Evolutionary conservation across 768 basidiomycete species (phyloP).

Genomic region (Podaxis carcinomalis): DNA sequence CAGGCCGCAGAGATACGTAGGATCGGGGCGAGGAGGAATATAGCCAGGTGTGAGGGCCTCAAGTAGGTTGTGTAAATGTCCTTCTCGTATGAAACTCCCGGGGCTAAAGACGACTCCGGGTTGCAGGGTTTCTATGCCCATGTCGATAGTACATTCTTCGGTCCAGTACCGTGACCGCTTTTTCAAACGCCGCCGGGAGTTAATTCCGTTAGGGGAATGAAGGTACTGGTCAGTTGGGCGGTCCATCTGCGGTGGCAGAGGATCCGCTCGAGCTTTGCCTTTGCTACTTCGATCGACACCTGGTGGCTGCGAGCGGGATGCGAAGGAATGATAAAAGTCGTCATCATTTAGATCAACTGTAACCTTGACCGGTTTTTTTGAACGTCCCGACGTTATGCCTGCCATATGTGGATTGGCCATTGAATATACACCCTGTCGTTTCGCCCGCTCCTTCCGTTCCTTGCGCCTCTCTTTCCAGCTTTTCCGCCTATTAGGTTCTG

Average conservation of each 20-base stretch:
- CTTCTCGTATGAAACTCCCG: background rate
- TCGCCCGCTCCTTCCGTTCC: conserved; percentile 5
- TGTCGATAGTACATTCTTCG: conserved; percentile 4
- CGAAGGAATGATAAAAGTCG: conserved; percentile 10
- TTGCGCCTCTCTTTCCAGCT: conserved; percentile 7
- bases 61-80: conserved; percentile 1
- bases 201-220: background rate
- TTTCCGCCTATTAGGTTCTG: conserved; percentile 1
- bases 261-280: background rate
- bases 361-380: conserved; percentile 4
- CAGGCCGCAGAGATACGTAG: conserved; percentile 2
- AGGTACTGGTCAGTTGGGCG: background rate
- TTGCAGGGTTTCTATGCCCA: conserved; percentile 5
- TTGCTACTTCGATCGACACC: background rate
- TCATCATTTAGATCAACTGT: conserved; percentile 4
- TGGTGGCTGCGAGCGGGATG: background rate
- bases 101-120: background rate
- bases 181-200: background rate
- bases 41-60: background rate
- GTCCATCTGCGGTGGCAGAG: background rate
- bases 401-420: conserved; percentile 9
- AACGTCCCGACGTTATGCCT: conserved; percentile 2
- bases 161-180: background rate
- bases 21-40: background rate
- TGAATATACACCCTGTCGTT: conserved; percentile 7